A percentile compares a stretch with the other conserved stretches of the same genome.
Evolutionary conservation across 352 stramenopile genomes (phyloP).

Genomic region (Phytophthora sp.): DNA sequence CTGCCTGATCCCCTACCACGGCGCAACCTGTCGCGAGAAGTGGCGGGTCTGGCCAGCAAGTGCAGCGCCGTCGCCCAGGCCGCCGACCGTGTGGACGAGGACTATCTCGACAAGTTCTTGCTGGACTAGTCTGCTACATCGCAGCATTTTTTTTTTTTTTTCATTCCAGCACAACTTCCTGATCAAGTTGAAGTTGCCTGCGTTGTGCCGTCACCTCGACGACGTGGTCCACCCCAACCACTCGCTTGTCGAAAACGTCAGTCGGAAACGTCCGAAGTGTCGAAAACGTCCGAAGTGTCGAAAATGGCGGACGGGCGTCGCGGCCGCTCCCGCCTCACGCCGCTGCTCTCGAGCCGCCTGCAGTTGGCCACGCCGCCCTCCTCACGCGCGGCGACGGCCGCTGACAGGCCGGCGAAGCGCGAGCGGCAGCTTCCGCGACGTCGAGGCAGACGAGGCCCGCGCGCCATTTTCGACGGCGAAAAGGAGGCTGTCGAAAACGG

Average conservation of each 20-base stretch:
- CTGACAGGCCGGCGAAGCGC: constrained; percentile 8
- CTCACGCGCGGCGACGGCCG: constrained; percentile 1
- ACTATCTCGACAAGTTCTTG: background rate
- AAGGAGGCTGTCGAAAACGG: background rate
- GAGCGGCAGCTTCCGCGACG: background rate
- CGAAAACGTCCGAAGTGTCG: no score
- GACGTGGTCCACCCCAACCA: no score
- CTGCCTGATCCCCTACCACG: no score
- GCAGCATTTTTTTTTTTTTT: no score
- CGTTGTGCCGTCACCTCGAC: no score
- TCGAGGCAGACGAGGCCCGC: constrained; percentile 1
- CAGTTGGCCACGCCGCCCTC: constrained; percentile 20
- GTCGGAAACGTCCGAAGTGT: no score
- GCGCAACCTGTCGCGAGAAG: background rate
- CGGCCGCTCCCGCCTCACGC: constrained; percentile 20
- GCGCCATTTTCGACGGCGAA: constrained; percentile 26
- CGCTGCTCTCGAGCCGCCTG: constrained; percentile 21
- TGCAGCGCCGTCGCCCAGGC: background rate
- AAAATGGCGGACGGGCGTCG: background rate
- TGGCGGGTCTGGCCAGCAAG: background rate
- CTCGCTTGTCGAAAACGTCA: no score
- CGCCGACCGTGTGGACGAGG: background rate
- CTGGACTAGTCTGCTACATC: no score
- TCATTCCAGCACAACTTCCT: no score
- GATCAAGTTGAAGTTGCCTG: no score